Conservation (phyloP, 2,329 filamentous ascomycete genomes). For the Diaporthe velutina region DNA sequence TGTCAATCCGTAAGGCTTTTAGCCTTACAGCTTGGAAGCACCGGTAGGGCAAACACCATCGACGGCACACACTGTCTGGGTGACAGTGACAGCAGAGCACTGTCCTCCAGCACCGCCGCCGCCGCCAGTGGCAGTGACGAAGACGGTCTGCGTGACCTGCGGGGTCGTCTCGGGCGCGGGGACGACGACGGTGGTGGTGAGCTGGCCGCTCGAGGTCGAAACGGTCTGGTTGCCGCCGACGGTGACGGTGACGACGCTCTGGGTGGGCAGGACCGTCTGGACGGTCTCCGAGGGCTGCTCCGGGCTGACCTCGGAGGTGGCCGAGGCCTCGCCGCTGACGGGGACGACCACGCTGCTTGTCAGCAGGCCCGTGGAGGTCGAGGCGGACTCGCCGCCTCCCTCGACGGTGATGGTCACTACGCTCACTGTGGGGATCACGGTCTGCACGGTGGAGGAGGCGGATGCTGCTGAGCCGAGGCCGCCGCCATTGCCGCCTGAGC, state of each 20-base stretch:
- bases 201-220: constrained; percentile 6
- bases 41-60: constrained; percentile 31
- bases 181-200: constrained; percentile 24
- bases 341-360: constrained; percentile 28
- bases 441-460: constrained; percentile 20
- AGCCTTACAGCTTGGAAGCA: not conserved
- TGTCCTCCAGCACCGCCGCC: not conserved
- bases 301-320: constrained; percentile 3
- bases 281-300: not conserved
- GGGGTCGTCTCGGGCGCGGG: not conserved
- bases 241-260: constrained; percentile 32
- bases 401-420: constrained; percentile 25
- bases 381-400: constrained; percentile 17
- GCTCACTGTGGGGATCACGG: constrained; percentile 17
- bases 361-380: not conserved
- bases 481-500: not conserved
- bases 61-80: constrained; percentile 23
- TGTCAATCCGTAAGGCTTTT: not conserved
- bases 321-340: not conserved
- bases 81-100: constrained; percentile 27
- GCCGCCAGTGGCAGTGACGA: not conserved
- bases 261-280: constrained; percentile 22
- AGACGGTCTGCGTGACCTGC: constrained; percentile 26
- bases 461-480: not conserved
- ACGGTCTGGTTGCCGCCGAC: constrained; percentile 14